phyloP scores from a whole-genome alignment of 2,329 filamentous ascomycete genomes.

The Endocalyx cinctus region DNA sequence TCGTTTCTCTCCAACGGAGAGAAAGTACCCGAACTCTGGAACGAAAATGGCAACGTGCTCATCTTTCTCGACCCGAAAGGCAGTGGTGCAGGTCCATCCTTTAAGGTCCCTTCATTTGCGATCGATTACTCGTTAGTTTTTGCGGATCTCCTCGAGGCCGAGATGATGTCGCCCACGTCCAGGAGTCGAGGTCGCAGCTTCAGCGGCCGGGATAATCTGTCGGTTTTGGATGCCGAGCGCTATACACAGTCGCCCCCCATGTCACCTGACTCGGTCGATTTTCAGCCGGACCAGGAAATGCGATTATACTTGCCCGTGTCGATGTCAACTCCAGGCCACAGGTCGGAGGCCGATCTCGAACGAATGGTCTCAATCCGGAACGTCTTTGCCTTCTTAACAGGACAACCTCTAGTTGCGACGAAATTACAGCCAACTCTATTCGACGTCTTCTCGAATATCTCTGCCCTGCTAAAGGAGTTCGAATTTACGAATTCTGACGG shows the following conservation, averaged over 20 bases:
- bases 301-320: constrained; percentile 52
- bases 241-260: constrained; percentile 30
- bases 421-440: constrained; percentile 48
- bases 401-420: constrained; percentile 59
- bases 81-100: constrained; percentile 50
- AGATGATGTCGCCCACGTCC: constrained; percentile 30
- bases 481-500: constrained; percentile 54
- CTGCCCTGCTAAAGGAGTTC: constrained; percentile 50
- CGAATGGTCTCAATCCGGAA: constrained; percentile 57
- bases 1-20: constrained; percentile 48
- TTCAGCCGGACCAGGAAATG: constrained; percentile 34
- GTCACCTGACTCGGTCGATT: constrained; percentile 32
- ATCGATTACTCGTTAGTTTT: constrained; percentile 52
- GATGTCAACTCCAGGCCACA: constrained; percentile 31
- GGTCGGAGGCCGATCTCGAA: constrained; percentile 44
- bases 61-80: constrained; percentile 53
- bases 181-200: constrained; percentile 40
- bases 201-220: constrained; percentile 42
- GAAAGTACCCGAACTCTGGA: constrained; percentile 63
- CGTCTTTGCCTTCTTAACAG: constrained; percentile 61
- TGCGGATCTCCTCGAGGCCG: constrained; percentile 46
- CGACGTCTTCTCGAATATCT: constrained; percentile 49
- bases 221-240: constrained; percentile 44
- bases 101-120: constrained; percentile 53
- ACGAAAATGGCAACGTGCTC: constrained; percentile 52